Percentiles rank a stretch among this genome's conserved stretches.
Evolutionary conservation across 495 filamentous ascomycete species (phyloP).

Genomic region (Xylaria cubensis): DNA sequence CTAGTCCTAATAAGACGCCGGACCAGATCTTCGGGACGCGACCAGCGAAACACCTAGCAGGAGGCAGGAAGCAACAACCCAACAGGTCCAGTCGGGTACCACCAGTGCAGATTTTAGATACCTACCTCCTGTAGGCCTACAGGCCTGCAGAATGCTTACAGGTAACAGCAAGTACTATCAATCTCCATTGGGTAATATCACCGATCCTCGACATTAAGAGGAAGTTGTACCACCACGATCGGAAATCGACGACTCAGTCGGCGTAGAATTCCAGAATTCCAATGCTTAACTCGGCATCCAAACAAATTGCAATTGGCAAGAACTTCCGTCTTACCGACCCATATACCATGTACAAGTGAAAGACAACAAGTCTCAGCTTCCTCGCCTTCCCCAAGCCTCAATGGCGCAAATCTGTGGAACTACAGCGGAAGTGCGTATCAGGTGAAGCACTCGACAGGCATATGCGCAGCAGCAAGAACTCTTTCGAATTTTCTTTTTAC

Average conservation of each 20-base stretch:
- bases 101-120: neutral
- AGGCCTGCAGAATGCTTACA: neutral
- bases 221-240: neutral
- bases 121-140: neutral
- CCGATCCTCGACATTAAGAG: constrained; percentile 19
- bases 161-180: neutral
- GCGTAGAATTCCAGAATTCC: neutral
- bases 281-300: neutral
- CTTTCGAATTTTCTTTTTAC: constrained; percentile 4
- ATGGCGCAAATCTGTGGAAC: constrained; percentile 13
- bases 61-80: too few relatives aligned
- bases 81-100: neutral
- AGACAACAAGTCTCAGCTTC: constrained; percentile 14
- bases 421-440: neutral
- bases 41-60: constrained; percentile 21
- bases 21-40: constrained; percentile 43
- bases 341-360: neutral
- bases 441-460: neutral
- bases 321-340: neutral
- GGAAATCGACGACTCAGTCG: neutral
- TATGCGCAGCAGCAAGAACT: neutral
- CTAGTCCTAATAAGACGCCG: constrained; percentile 39
- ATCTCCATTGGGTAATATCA: constrained; percentile 13
- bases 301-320: neutral
- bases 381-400: neutral